Evolutionary conservation across 495 filamentous ascomycete genomes (phyloP).

Genomic region (Penicillium cataractarum): DNA sequence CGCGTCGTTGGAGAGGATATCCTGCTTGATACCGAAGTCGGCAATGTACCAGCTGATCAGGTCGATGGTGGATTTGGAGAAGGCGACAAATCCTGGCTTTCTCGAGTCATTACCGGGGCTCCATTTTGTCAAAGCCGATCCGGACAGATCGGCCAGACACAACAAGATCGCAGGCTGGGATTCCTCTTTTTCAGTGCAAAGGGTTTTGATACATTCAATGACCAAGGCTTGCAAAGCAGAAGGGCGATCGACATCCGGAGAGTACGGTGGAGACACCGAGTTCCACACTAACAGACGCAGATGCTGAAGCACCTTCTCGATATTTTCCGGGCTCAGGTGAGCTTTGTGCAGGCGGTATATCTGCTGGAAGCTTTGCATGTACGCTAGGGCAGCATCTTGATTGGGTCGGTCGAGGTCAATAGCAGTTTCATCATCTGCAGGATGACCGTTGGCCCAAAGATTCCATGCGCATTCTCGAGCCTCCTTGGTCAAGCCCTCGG

Average conservation of each 20-base stretch:
- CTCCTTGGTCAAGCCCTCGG: conserved; percentile 54
- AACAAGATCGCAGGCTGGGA: conserved; percentile 69
- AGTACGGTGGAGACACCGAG: conserved; percentile 76
- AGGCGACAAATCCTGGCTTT: conserved; percentile 79
- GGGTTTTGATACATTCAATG: conserved; percentile 68
- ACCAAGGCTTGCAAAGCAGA: conserved; percentile 78
- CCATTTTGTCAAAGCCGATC: conserved; percentile 61
- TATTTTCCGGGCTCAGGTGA: conserved; percentile 60
- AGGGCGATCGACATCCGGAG: conserved; percentile 80
- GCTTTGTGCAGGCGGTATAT: conserved; percentile 78
- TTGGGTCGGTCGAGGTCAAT: conserved; percentile 56
- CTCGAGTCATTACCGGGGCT: conserved; percentile 36
- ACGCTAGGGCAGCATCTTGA: conserved; percentile 77
- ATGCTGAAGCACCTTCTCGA: conserved; percentile 56
- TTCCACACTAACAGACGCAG: conserved; percentile 63
- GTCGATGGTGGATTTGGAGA: conserved; percentile 77
- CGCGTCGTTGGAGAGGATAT: conserved; percentile 68
- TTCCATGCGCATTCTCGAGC: conserved; percentile 69
- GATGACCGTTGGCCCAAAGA: conserved; percentile 69
- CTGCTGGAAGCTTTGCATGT: conserved; percentile 74
- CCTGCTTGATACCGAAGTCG: conserved; percentile 61
- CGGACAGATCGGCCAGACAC: conserved; percentile 68
- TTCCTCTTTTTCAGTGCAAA: conserved; percentile 68
- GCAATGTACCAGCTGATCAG: conserved; percentile 67
- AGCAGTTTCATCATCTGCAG: conserved; percentile 52